Percentiles rank a stretch among this genome's conserved stretches.
phyloP scores from a whole-genome alignment of 306 rosid genomes.

The Lagenaria siceraria region DNA sequence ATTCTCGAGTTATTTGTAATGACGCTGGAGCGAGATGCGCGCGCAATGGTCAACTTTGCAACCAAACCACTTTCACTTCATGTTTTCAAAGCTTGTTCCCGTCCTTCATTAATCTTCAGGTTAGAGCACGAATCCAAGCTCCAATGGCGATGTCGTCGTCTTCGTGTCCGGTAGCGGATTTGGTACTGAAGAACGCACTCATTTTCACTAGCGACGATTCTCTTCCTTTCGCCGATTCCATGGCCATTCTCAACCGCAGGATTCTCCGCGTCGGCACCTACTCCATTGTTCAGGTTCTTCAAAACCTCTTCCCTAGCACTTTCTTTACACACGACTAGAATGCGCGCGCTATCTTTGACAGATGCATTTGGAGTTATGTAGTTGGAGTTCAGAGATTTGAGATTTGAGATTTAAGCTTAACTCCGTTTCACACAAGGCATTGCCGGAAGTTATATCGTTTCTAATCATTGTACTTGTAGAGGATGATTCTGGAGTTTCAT shows the following conservation, averaged over 20 bases:
- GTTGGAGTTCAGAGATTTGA: no score
- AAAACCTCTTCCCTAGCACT: not conserved
- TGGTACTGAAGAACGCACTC: conserved; percentile 46
- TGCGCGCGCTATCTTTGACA: not conserved
- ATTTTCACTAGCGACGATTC: conserved; percentile 62
- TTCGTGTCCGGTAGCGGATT: conserved; percentile 30
- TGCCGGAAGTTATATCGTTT: not conserved
- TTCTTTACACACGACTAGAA: not conserved
- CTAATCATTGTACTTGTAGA: not conserved
- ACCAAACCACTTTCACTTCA: no score
- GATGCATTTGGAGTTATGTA: not conserved
- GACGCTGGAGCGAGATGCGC: no score
- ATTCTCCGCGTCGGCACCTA: conserved; percentile 54
- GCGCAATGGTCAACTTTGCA: no score
- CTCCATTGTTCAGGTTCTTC: conserved; percentile 47
- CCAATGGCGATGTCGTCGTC: not conserved
- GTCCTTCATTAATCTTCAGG: not conserved
- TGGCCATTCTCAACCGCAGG: conserved; percentile 58
- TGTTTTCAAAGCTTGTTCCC: no score
- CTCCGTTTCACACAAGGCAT: no score
- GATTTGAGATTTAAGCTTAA: no score
- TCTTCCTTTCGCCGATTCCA: conserved; percentile 59
- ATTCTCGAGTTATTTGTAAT: no score
- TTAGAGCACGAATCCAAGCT: not conserved
- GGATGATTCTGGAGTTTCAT: not conserved